Evolutionary conservation across 2,329 filamentous ascomycete genomes (phyloP), one percentile per base, ranked within the genome.

Genomic region (Exophiala xenobiotica): DNA sequence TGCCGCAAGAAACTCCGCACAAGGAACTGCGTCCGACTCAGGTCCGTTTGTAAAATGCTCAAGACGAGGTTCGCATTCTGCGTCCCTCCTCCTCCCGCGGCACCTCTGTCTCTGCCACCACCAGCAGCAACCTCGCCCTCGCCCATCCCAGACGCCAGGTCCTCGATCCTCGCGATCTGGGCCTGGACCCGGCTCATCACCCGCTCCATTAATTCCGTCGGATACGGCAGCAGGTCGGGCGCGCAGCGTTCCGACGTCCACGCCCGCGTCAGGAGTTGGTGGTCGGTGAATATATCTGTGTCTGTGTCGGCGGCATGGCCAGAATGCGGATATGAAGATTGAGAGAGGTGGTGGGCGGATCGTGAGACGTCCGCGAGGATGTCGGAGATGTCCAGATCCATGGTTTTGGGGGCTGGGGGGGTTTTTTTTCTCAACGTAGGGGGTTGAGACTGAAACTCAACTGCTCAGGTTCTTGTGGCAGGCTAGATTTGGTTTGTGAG

Each of bases 31-130:
- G 88, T 95, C 39, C 93, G 80, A 68, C 96, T 91, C 48, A 99
- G 81, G 73, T 99, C 93, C 5, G 95, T 97, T 75, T 99, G 93
- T 48, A 96, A 85, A 56, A 99, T 87, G 42, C 96, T 96, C 65
- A 97, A 84, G 55, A 84, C 83, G 68, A 99, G 96, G 68, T 96
- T 97, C 58, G 88, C 86, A 69, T 88, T 90, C 40, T 91, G 87
- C 64, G 95, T 90, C 82, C 91, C 87, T 65, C 88, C 85, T 56
- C 87, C 87, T 9, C 26, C 26, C 8, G 2, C 26, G 8, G 26
- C 16, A 11, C 29, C 29, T 9, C 11, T 6, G 11, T 33, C 29
- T 12, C 20, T 20, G 11, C 20, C 38, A 7, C 38, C 38, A 23
- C 9, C 14, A 14, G 9, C 12, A 3, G 31, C 5, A 31, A 11